phyloP scores from a whole-genome alignment of 2,329 filamentous ascomycete species.

The Epichloe gansuensis region DNA sequence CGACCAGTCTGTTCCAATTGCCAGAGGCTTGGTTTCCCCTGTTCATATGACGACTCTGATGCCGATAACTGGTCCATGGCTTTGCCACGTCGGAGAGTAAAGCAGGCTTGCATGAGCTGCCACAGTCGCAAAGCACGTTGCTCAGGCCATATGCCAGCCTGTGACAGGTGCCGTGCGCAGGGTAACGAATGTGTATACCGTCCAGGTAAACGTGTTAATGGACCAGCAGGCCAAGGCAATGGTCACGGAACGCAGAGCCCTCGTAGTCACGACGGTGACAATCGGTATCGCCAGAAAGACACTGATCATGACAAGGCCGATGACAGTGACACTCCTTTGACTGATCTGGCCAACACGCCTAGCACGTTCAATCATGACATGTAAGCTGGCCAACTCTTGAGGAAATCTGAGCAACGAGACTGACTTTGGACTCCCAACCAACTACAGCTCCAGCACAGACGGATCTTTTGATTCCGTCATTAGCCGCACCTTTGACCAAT shows the following conservation, averaged over 20 bases:
- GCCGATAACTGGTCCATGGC: slow-evolving; percentile 29
- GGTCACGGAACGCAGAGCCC: slow-evolving; percentile 18
- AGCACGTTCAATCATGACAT: slow-evolving; percentile 22
- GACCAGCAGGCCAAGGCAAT: slow-evolving; percentile 12
- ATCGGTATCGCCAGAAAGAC: slow-evolving; percentile 6
- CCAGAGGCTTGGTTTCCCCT: slow-evolving; percentile 44
- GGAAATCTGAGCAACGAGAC: background rate
- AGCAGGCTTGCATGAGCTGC: slow-evolving; percentile 45
- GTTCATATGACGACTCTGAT: slow-evolving; percentile 40
- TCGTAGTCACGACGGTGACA: slow-evolving; percentile 22
- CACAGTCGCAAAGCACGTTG: slow-evolving; percentile 47
- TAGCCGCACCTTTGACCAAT: slow-evolving; percentile 41
- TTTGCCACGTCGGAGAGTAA: slow-evolving; percentile 41
- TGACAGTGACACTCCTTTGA: slow-evolving; percentile 23
- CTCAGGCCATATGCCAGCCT: slow-evolving; percentile 43
- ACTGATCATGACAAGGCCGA: slow-evolving; percentile 16
- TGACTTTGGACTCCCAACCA: background rate
- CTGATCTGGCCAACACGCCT: slow-evolving; percentile 22
- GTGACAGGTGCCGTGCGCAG: slow-evolving; percentile 37
- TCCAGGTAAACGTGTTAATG: slow-evolving; percentile 30
- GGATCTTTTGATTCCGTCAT: slow-evolving; percentile 37
- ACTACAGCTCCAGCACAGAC: slow-evolving; percentile 22
- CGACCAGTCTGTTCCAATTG: slow-evolving; percentile 45
- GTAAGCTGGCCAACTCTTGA: slow-evolving; percentile 15
- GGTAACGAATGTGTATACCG: slow-evolving; percentile 45